Conservation (phyloP, 805 yeast species). For the Nakazawaea peltata region DNA sequence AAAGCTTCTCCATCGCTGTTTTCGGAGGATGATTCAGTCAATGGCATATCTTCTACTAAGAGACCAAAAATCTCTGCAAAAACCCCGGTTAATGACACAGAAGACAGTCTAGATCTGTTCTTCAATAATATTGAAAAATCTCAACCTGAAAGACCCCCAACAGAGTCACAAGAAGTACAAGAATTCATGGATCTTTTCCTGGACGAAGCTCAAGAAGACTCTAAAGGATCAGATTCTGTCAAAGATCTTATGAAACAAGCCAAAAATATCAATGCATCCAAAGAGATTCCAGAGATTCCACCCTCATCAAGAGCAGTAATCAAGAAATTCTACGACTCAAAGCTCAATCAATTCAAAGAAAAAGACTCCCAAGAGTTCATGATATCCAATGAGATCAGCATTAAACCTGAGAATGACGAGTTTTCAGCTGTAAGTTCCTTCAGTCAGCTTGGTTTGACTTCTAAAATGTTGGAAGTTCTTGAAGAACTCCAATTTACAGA, state of each 20-base stretch:
- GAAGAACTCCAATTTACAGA: conserved; percentile 39
- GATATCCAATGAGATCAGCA: conserved; percentile 55
- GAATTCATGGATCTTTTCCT: no score
- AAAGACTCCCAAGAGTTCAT: conserved; percentile 53
- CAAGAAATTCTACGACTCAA: conserved; percentile 50
- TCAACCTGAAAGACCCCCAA: conserved; percentile 10
- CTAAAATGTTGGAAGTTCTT: conserved; percentile 44
- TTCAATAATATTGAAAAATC: conserved; percentile 23
- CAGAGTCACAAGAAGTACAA: not conserved
- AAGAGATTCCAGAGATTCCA: conserved; percentile 41
- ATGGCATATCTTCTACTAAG: no score
- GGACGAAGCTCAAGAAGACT: conserved; percentile 8
- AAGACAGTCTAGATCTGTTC: conserved; percentile 40
- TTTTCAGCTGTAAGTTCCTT: conserved; percentile 68
- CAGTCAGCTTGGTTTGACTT: conserved; percentile 76
- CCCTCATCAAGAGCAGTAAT: conserved; percentile 42
- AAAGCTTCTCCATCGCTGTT: no score
- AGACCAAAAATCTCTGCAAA: conserved; percentile 11
- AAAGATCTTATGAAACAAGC: conserved; percentile 30
- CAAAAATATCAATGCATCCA: conserved; percentile 34
- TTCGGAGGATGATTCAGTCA: no score
- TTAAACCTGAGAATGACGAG: conserved; percentile 43
- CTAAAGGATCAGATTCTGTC: conserved; percentile 22
- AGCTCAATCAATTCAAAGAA: conserved; percentile 45
- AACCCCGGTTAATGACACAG: conserved; percentile 3